These are phyloP conservation scores for Sherardia arvensis DNA, from an alignment of 257 asterid genomes.

Conservation along the genomic window DNA sequence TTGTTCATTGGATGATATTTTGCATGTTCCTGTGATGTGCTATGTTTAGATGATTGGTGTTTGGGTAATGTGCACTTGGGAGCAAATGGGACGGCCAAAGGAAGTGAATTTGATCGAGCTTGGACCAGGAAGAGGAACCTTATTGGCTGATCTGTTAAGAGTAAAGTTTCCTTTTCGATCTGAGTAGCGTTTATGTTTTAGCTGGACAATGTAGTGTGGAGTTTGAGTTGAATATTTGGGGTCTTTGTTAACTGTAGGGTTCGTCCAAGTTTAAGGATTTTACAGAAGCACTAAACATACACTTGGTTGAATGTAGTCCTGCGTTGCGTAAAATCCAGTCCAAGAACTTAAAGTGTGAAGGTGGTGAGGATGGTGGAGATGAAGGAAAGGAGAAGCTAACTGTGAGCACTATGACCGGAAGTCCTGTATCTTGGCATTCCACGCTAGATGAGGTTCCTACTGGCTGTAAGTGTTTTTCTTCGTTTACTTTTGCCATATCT, in stretches of 20 bases:
- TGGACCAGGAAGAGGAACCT: conserved; percentile 99
- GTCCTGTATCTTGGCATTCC: conserved; percentile 88
- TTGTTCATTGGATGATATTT: not conserved
- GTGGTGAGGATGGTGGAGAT: conserved; percentile 25
- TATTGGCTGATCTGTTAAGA: conserved; percentile 87
- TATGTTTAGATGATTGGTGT: conserved; percentile 71
- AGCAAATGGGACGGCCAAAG: conserved; percentile 90
- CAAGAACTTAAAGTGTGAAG: conserved; percentile 57
- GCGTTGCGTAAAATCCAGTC: conserved; percentile 65
- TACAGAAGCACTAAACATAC: conserved; percentile 59
- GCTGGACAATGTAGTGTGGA: not conserved
- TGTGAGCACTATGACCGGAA: conserved; percentile 52
- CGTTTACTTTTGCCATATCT: not conserved
- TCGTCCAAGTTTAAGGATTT: conserved; percentile 70
- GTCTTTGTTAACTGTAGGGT: conserved; percentile 33
- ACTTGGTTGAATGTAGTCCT: conserved; percentile 96
- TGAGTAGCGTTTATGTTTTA: not conserved
- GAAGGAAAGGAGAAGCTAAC: too few species aligned
- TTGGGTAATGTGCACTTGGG: conserved; percentile 99
- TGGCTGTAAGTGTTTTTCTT: conserved; percentile 49
- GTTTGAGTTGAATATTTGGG: not conserved
- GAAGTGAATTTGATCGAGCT: conserved; percentile 82
- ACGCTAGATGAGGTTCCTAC: conserved; percentile 81
- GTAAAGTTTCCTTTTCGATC: conserved; percentile 27
- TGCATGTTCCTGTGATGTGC: conserved; percentile 8